A percentile compares a stretch with the other conserved stretches of the same genome.
Evolutionary conservation across 2,329 filamentous ascomycete species (phyloP).

Genomic region (Aspergillus intermedius): DNA sequence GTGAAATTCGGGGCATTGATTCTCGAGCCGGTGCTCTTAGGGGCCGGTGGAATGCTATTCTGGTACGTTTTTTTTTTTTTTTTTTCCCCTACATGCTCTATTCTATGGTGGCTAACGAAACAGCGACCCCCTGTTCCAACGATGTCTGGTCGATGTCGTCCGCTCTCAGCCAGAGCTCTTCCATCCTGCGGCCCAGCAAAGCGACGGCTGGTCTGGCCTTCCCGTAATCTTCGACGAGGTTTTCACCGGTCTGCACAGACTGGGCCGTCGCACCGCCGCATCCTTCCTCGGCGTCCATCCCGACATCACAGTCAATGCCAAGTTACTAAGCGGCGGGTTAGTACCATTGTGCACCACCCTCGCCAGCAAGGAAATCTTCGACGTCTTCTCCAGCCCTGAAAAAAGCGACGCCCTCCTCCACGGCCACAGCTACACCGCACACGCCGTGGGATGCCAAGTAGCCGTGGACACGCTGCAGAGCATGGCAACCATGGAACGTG

Average conservation of each 20-base stretch:
- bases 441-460: constrained; percentile 73
- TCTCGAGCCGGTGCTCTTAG: constrained; percentile 72
- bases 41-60: constrained; percentile 77
- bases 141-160: constrained; percentile 60
- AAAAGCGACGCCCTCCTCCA: constrained; percentile 76
- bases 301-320: constrained; percentile 75
- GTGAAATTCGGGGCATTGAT: constrained; percentile 69
- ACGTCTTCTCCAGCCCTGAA: constrained; percentile 62
- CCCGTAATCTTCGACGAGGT: constrained; percentile 81
- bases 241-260: constrained; percentile 77
- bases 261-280: constrained; percentile 65
- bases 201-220: constrained; percentile 59
- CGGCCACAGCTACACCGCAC: constrained; percentile 81
- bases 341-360: constrained; percentile 71
- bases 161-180: constrained; percentile 56
- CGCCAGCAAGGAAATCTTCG: constrained; percentile 67
- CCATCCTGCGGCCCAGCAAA: constrained; percentile 4
- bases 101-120: constrained; percentile 2
- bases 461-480: constrained; percentile 59
- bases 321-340: constrained; percentile 73
- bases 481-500: constrained; percentile 53
- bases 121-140: constrained; percentile 76
- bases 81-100: background rate
- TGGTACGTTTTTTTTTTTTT: constrained; percentile 47
- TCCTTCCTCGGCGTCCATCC: constrained; percentile 63